These are phyloP conservation scores for Angomonas desouzai DNA, from an alignment of 208 protist genomes.

Conservation along the genomic window DNA sequence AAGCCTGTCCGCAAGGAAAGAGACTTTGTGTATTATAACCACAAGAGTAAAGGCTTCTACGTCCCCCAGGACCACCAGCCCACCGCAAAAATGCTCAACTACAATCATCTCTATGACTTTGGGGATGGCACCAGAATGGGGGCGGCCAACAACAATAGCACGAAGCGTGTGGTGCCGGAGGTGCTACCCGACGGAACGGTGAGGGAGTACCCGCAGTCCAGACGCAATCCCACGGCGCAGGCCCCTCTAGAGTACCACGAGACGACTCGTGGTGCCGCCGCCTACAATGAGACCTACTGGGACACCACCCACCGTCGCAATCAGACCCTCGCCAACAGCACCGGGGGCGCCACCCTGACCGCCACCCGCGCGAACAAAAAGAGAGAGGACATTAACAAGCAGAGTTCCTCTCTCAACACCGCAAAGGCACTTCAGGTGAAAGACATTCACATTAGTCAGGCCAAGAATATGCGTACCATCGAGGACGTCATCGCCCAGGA, in stretches of 20 bases:
- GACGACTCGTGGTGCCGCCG: conserved; percentile 16
- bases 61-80: conserved; percentile 56
- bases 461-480: conserved; percentile 35
- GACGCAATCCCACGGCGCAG: conserved; percentile 32
- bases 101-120: conserved; percentile 86
- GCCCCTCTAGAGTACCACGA: conserved; percentile 19
- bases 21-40: conserved; percentile 83
- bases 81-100: conserved; percentile 53
- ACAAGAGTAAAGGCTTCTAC: conserved; percentile 80
- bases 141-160: conserved; percentile 10
- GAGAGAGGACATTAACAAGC: conserved; percentile 24
- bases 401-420: conserved; percentile 42
- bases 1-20: conserved; percentile 23
- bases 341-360: conserved; percentile 7
- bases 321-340: neutral
- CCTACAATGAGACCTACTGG: conserved; percentile 4
- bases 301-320: conserved; percentile 7
- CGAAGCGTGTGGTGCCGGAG: conserved; percentile 11
- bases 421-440: conserved; percentile 37
- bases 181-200: neutral
- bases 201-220: neutral
- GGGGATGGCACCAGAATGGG: conserved; percentile 71
- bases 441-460: conserved; percentile 50
- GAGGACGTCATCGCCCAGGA: conserved; percentile 68
- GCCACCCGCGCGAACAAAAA: conserved; percentile 15